Conservation (phyloP, 2,329 filamentous ascomycete genomes). For the Fusarium sublunatum region DNA sequence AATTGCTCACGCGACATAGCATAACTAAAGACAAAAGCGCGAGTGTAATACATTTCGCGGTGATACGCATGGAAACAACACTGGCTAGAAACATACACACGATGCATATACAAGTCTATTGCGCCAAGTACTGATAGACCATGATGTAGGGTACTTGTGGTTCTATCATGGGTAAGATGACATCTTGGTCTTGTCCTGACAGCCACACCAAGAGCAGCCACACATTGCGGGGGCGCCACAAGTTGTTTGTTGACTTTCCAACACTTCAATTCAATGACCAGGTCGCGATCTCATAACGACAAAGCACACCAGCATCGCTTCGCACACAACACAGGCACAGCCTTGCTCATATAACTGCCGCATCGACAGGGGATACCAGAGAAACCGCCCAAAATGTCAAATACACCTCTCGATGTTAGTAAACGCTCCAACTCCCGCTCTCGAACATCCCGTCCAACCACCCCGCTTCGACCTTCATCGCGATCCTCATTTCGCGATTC, state of each 20-base stretch:
- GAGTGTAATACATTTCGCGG: no score
- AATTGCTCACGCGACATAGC: conserved; percentile 15
- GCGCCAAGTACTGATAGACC: neutral
- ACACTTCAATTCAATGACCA: conserved; percentile 14
- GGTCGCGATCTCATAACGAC: conserved; percentile 7
- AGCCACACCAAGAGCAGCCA: conserved; percentile 14
- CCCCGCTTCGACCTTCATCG: conserved; percentile 89
- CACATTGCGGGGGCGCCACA: conserved; percentile 34
- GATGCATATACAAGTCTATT: neutral
- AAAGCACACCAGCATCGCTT: neutral
- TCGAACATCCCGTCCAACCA: conserved; percentile 82
- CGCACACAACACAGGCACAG: neutral
- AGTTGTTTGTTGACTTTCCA: conserved; percentile 36
- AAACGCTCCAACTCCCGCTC: conserved; percentile 70
- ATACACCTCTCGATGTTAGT: conserved; percentile 42
- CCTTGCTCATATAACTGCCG: neutral
- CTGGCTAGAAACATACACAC: neutral
- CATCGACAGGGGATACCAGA: neutral
- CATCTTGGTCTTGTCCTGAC: conserved; percentile 2
- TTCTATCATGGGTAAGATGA: conserved; percentile 7
- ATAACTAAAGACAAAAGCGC: no score
- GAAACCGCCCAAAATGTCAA: conserved; percentile 39
- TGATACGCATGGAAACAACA: neutral
- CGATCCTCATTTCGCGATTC: conserved; percentile 88
- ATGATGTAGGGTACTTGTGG: conserved; percentile 3